These are phyloP conservation scores for Solanum clarkiae DNA, from an alignment of 257 asterid genomes.

Conservation along the genomic window DNA sequence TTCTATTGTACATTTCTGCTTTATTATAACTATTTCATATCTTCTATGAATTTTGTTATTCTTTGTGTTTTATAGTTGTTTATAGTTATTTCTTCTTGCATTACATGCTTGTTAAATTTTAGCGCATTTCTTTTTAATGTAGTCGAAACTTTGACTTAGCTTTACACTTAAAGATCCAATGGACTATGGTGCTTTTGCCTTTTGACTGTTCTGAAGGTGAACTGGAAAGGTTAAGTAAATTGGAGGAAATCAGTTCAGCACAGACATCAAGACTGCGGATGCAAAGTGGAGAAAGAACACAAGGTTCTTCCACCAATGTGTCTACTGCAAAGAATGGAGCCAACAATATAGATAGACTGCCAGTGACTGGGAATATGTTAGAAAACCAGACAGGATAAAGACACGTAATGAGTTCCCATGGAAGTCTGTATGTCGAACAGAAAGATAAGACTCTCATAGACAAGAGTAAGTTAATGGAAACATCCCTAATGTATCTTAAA, in stretches of 20 bases:
- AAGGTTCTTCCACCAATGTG: too few relatives aligned
- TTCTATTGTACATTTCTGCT: too few relatives aligned
- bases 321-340: too few relatives aligned
- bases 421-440: too few relatives aligned
- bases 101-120: not conserved
- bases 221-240: not conserved
- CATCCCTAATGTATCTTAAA: too few relatives aligned
- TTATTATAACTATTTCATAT: not conserved
- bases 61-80: not conserved
- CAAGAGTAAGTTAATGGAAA: too few relatives aligned
- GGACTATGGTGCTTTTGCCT: not conserved
- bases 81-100: not conserved
- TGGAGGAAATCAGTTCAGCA: not conserved
- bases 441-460: too few relatives aligned
- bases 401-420: too few relatives aligned
- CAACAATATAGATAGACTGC: too few relatives aligned
- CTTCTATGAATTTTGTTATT: not conserved
- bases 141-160: not conserved
- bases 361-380: too few relatives aligned
- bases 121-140: not conserved
- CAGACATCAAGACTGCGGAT: not conserved
- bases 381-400: too few relatives aligned
- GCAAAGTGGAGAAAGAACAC: not conserved
- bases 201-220: not conserved
- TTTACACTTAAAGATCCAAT: not conserved